phyloP scores from a whole-genome alignment of 805 yeast genomes.

The Candida parachauliodes region DNA sequence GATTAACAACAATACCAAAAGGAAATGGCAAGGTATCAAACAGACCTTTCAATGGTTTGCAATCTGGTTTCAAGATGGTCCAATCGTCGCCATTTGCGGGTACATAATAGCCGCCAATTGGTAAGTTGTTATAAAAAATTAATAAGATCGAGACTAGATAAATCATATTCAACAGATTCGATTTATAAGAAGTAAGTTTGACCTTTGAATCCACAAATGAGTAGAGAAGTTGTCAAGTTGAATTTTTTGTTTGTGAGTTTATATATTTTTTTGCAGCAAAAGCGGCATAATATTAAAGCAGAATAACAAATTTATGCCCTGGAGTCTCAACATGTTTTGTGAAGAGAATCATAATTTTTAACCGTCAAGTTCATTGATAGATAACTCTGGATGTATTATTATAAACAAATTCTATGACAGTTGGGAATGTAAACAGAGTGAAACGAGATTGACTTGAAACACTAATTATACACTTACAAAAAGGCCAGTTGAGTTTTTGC shows the following conservation, averaged over 20 bases:
- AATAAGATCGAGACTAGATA: neutral
- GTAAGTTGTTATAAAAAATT: neutral
- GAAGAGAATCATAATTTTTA: too few relatives aligned
- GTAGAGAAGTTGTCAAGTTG: neutral
- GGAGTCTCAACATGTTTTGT: too few relatives aligned
- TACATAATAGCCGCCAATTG: constrained; percentile 12
- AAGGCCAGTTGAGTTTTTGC: too few relatives aligned
- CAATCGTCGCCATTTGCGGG: constrained; percentile 35
- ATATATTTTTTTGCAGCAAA: constrained; percentile 5
- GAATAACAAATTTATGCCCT: too few relatives aligned
- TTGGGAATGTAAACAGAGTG: too few relatives aligned
- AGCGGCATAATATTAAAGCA: neutral
- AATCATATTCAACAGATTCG: too few relatives aligned
- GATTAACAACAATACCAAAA: constrained; percentile 35
- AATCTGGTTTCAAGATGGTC: constrained; percentile 27
- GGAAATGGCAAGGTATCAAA: constrained; percentile 25
- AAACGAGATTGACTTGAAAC: too few relatives aligned
- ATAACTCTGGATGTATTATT: too few relatives aligned
- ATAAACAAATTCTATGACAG: too few relatives aligned
- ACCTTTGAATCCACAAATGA: neutral
- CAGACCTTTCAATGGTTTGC: constrained; percentile 15
- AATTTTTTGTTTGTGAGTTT: neutral
- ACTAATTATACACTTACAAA: too few relatives aligned
- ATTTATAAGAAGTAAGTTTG: too few relatives aligned
- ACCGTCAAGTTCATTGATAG: too few relatives aligned